A percentile compares a stretch with the other conserved stretches of the same genome.
Evolutionary conservation across 2,329 filamentous ascomycete species (phyloP).

Genomic region (Monosporascus ibericus): DNA sequence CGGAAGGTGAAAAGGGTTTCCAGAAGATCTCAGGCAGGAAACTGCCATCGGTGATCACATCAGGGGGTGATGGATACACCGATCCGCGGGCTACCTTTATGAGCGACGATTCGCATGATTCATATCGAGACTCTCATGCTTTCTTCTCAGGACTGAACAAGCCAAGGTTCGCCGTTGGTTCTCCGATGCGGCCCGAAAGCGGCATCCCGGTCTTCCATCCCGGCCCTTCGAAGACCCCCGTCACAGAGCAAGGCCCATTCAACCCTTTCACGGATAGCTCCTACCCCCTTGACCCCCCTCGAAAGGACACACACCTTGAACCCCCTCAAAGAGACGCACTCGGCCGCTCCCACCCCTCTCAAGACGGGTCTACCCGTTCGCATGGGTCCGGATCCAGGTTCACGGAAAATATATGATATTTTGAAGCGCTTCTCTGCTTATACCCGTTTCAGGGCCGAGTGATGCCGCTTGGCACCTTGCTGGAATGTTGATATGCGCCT

Average conservation of each 20-base stretch:
- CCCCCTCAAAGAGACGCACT: conserved; percentile 28
- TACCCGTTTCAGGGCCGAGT: conserved; percentile 16
- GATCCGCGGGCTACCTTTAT: conserved; percentile 38
- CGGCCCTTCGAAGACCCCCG: conserved; percentile 59
- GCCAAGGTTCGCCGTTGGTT: conserved; percentile 45
- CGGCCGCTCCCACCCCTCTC: conserved; percentile 30
- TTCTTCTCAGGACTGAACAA: conserved; percentile 21
- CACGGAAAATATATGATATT: conserved; percentile 33
- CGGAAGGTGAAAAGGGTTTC: conserved; percentile 50
- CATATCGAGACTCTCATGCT: conserved; percentile 47
- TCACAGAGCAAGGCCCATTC: conserved; percentile 50
- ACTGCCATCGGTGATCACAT: conserved; percentile 55
- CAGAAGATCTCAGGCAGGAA: conserved; percentile 61
- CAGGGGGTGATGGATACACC: conserved; percentile 58
- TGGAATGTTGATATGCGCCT: conserved; percentile 14
- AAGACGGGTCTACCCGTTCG: conserved; percentile 27
- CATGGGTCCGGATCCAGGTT: conserved; percentile 32
- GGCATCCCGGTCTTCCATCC: conserved; percentile 55
- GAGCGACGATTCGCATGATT: conserved; percentile 43
- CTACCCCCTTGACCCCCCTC: background rate
- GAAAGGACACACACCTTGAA: conserved; percentile 10
- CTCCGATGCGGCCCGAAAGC: conserved; percentile 55
- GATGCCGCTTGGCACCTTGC: conserved; percentile 21
- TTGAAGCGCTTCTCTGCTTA: conserved; percentile 8
- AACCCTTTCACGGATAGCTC: conserved; percentile 26